phyloP scores from a whole-genome alignment of 129 eudicot genomes.

The Heracleum sosnowskyi region DNA sequence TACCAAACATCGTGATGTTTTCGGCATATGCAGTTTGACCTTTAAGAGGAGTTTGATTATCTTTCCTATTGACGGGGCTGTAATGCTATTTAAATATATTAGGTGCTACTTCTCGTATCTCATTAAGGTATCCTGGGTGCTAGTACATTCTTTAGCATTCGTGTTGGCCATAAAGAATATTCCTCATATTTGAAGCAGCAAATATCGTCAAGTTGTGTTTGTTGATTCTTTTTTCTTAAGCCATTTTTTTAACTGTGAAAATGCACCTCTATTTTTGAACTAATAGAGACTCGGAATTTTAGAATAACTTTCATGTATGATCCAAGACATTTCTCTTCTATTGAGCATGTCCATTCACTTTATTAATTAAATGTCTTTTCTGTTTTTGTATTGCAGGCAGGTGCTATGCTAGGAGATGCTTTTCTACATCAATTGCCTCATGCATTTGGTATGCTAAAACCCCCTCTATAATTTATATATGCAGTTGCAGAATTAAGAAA shows the following conservation, averaged over 20 bases:
- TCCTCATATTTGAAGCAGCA: background rate
- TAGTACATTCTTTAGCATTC: background rate
- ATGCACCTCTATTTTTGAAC: background rate
- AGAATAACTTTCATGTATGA: background rate
- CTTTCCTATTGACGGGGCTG: too few species aligned
- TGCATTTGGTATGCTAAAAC: slow-evolving; percentile 67
- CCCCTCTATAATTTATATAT: background rate
- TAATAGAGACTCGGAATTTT: background rate
- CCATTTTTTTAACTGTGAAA: background rate
- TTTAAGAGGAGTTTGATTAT: too few species aligned
- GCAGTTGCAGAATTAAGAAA: background rate
- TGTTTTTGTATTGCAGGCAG: slow-evolving; percentile 54
- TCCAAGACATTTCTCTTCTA: background rate
- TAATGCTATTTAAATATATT: background rate
- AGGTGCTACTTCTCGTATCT: background rate
- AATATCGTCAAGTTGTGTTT: background rate
- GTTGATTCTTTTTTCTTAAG: background rate
- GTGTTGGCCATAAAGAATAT: background rate
- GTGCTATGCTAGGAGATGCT: slow-evolving; percentile 99
- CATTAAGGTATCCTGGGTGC: background rate
- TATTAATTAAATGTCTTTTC: background rate
- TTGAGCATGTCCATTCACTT: slow-evolving; percentile 1
- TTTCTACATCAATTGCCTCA: slow-evolving; percentile 97
- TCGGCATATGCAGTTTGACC: background rate
- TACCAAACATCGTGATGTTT: background rate